Evolutionary conservation across 345 rosid species (phyloP), one percentile per base, ranked within the genome.

Genomic region (Ceriops zippeliana): DNA sequence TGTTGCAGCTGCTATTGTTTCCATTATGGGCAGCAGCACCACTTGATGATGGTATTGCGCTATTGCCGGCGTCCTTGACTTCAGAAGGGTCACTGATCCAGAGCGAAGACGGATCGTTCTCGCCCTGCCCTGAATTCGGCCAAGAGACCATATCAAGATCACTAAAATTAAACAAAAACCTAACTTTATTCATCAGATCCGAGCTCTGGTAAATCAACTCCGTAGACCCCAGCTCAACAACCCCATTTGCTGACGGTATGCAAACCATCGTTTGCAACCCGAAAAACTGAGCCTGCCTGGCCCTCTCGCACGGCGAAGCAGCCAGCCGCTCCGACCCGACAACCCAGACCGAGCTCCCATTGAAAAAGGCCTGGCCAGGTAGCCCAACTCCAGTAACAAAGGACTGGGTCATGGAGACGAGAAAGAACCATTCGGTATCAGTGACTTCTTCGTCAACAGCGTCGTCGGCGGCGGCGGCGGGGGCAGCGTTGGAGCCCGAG

Each of bases 351-450:
- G 91, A 82, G 26, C 27, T 52, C 3, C 87, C 81, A 15, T 68
- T 80, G 65, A 77, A 81, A 32, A 88, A 77, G 52, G 95, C 91
- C 75, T 85, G 92, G n/a, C 95, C 95, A 2, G 96, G 96, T 17
- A 93, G 74, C 35, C 91, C 96, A 54, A 70, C 28, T 8, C 95
- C 95, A 56, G 70, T 83, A 21, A 81, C 70, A 61, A 93, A 93
- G 16, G 92, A 83, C 63, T 91, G 92, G 17, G 95, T 93, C 97
- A 93, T 93, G 5, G 97, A 91, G 37, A 93, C 86, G 21, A 95
- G 80, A 68, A 90, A 95, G 84, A 95, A 95, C 99, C 99, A 92
- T 79, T 95, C 99, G 0, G 99, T 86, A 61, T 93, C 98, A 17
- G 97, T 85, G 52, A 93, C 97, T 63, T 93, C 97, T 67, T 93